These are phyloP conservation scores for Cladosporium sp. DNA, from an alignment of 2,329 filamentous ascomycete species.

Conservation along the genomic window DNA sequence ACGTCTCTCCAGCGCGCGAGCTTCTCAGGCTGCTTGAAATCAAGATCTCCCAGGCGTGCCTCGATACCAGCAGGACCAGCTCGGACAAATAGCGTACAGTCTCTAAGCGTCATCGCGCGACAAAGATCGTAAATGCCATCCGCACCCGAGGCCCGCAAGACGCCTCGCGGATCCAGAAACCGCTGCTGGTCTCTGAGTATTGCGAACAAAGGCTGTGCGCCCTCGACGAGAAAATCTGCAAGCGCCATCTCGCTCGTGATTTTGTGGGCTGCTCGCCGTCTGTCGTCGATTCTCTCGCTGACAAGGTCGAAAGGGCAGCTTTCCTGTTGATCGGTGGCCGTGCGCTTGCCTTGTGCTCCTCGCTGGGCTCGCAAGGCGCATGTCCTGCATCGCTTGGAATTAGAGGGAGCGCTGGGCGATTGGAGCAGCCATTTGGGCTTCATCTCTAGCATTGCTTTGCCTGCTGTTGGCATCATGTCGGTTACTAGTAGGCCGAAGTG, in stretches of 20 bases:
- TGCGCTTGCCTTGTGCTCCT: conserved; percentile 22
- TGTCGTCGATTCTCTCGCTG: conserved; percentile 23
- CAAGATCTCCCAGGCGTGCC: conserved; percentile 43
- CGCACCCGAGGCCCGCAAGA: conserved; percentile 18
- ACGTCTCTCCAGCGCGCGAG: conserved; percentile 38
- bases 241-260: conserved; percentile 24
- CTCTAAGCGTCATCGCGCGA: conserved; percentile 45
- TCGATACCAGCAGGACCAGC: conserved; percentile 28
- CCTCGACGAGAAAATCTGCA: conserved; percentile 23
- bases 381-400: conserved; percentile 41
- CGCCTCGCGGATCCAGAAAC: conserved; percentile 36
- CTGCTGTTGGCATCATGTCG: conserved; percentile 30
- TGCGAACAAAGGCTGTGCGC: conserved; percentile 34
- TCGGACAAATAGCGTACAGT: conserved; percentile 44
- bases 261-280: conserved; percentile 20
- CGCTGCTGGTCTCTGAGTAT: conserved; percentile 36
- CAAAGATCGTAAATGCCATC: conserved; percentile 23
- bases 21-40: conserved; percentile 43
- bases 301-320: conserved; percentile 40
- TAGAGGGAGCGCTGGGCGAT: conserved; percentile 40
- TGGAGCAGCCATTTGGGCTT: conserved; percentile 49
- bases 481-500: conserved; percentile 30
- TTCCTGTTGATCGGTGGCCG: conserved; percentile 29
- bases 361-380: conserved; percentile 41
- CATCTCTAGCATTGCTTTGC: conserved; percentile 35